phyloP scores from a whole-genome alignment of 371 early-diverging fungal genomes.

The Blakeslea trispora region DNA sequence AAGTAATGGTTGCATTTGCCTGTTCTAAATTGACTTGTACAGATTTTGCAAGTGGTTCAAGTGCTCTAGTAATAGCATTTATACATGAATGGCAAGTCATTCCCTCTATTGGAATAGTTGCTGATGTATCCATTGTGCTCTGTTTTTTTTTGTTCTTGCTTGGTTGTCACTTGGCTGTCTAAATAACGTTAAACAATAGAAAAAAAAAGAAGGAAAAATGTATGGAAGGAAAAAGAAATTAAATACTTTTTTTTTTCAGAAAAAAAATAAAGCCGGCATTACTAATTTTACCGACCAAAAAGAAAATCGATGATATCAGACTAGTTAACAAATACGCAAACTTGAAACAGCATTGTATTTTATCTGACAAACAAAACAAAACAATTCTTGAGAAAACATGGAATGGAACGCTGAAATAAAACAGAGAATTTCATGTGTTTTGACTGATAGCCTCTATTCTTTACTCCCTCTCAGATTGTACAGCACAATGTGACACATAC shows the following conservation, averaged over 20 bases:
- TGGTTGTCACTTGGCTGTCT: too few relatives aligned
- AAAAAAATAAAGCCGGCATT: too few relatives aligned
- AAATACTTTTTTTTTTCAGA: constrained; percentile 2
- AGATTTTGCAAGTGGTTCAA: constrained; percentile 18
- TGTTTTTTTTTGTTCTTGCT: neutral
- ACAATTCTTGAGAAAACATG: too few relatives aligned
- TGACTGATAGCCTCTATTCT: too few relatives aligned
- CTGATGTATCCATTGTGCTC: constrained; percentile 4
- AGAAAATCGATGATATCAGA: neutral
- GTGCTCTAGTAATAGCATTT: constrained; percentile 54
- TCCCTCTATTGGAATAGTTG: constrained; percentile 52
- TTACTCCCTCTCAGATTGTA: too few relatives aligned
- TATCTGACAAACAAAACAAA: too few relatives aligned
- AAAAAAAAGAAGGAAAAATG: constrained; percentile 2
- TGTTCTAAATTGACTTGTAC: constrained; percentile 51
- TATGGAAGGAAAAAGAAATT: neutral
- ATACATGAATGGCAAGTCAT: constrained; percentile 87
- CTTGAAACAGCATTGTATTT: too few relatives aligned
- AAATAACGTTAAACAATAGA: constrained; percentile 3
- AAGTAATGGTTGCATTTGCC: constrained; percentile 46
- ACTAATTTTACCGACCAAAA: neutral
- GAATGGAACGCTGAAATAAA: too few relatives aligned
- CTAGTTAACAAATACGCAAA: neutral
- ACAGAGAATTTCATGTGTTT: too few relatives aligned
- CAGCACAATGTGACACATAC: too few relatives aligned